Evolutionary conservation across 2,329 filamentous ascomycete genomes (phyloP), one percentile per base, ranked within the genome.

Genomic region (Massarina eburnea): DNA sequence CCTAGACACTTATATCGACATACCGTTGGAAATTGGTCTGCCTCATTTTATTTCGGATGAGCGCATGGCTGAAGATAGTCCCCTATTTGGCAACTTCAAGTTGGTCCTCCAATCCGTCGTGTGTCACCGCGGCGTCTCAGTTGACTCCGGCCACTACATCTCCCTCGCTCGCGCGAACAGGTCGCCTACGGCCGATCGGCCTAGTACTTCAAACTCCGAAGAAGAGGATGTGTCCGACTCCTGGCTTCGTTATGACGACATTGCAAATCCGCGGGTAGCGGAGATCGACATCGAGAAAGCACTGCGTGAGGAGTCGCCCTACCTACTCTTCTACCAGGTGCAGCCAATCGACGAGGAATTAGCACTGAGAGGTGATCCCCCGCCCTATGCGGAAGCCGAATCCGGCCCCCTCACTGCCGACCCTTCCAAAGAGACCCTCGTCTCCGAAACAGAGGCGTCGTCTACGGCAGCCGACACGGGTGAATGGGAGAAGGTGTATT

Each of bases 271-370:
- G 45, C 82, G 92, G 20, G 86, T 97, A 3, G 79, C 78, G 0
- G 79, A 86, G 43, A 84, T 96, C 39, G 83, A 95, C 59, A 86
- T 96, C 52, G 85, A 88, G 50, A 73, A 86, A 55, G 86, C 89
- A 0, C 73, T 97, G 39, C 86, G 83, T 55, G 80, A 86, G n/a
- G 91, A 96, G 67, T 95, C 90, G 67, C 92, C 94, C 0, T 97
- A 97, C 66, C 80, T 97, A 6, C 76, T 99, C 0, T 97, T 97
- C 70, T 99, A 96, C 63, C 92, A 96, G 68, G 89, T 97, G 32
- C 81, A 95, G 22, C 91, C 92, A 0, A 90, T 95, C 61, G 82
- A 89, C 22, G 88, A 91, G 45, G 80, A 86, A 52, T 70, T 73
- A n/a, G 66, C 67, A 37, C 51, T 54, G 9, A 53, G 66, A 48